Percentiles rank a stretch among this genome's conserved stretches.
Conservation (phyloP, 2,329 filamentous ascomycete genomes). For the Didymella exigua region DNA sequence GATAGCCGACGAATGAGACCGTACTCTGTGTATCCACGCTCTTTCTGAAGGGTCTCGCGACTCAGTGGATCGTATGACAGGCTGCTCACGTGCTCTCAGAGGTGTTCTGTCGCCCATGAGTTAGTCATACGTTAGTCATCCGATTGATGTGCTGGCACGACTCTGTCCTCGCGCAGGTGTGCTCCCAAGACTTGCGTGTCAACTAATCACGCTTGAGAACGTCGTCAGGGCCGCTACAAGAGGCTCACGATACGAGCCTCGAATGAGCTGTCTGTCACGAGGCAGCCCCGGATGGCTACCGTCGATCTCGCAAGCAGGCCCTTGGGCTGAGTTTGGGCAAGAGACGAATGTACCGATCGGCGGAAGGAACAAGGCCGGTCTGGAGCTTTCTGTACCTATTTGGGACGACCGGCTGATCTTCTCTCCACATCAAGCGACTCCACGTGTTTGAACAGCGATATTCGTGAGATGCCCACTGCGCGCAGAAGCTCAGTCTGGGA, state of each 20-base stretch:
- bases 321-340: background rate
- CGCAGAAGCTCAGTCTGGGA: background rate
- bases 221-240: background rate
- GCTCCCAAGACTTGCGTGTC: background rate
- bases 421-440: conserved; percentile 24
- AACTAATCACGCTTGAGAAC: background rate
- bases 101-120: too few species aligned
- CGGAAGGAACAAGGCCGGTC: conserved; percentile 19
- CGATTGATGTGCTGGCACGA: background rate
- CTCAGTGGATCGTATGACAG: too few species aligned
- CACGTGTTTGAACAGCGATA: conserved; percentile 25
- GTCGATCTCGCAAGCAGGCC: conserved; percentile 9
- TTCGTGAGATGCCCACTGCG: background rate
- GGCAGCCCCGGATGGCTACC: background rate
- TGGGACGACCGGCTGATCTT: conserved; percentile 29
- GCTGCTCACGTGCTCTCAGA: too few species aligned
- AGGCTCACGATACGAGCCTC: conserved; percentile 1
- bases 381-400: conserved; percentile 14
- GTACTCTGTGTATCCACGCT: too few species aligned
- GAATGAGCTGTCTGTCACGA: conserved; percentile 3
- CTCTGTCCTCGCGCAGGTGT: background rate
- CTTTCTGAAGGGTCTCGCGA: too few species aligned
- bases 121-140: background rate
- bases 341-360: conserved; percentile 18
- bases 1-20: too few species aligned